Evolutionary conservation across 2,329 filamentous ascomycete genomes (phyloP).

Genomic region (Pseudogymnoascus sp.): DNA sequence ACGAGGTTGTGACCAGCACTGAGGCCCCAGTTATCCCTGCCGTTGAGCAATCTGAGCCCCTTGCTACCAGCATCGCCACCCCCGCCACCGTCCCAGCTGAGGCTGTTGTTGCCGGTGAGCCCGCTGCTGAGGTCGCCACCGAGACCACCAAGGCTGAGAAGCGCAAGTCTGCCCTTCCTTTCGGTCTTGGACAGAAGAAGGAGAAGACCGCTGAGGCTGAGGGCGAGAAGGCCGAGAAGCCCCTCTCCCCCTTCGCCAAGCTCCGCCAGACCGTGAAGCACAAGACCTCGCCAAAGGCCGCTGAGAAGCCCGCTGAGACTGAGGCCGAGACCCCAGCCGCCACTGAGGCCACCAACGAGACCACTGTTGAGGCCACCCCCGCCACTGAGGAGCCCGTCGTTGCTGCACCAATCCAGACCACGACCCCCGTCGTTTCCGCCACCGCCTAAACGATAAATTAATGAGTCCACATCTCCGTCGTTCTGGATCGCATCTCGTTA

Average conservation of each 20-base stretch:
- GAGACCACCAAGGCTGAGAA: slow-evolving; percentile 42
- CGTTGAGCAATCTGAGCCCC: slow-evolving; percentile 24
- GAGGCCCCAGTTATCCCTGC: slow-evolving; percentile 28
- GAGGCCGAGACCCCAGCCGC: slow-evolving; percentile 20
- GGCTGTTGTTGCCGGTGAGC: slow-evolving; percentile 27
- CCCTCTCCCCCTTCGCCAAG: slow-evolving; percentile 28
- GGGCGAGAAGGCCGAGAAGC: slow-evolving; percentile 26
- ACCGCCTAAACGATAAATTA: slow-evolving; percentile 21
- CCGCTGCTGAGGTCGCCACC: slow-evolving; percentile 25
- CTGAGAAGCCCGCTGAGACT: slow-evolving; percentile 23
- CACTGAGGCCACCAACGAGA: slow-evolving; percentile 14
- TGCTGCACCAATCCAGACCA: slow-evolving; percentile 14
- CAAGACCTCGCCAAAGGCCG: slow-evolving; percentile 27
- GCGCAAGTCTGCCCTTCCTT: slow-evolving; percentile 51
- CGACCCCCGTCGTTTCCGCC: slow-evolving; percentile 25
- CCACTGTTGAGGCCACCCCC: not conserved
- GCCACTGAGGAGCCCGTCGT: slow-evolving; percentile 15
- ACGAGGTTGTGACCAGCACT: slow-evolving; percentile 16
- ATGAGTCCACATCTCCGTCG: not conserved
- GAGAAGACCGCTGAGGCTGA: slow-evolving; percentile 41
- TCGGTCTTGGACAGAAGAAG: slow-evolving; percentile 58
- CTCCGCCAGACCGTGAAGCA: slow-evolving; percentile 29
- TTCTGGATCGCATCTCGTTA: slow-evolving; percentile 9
- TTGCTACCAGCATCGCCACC: slow-evolving; percentile 21
- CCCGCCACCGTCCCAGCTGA: slow-evolving; percentile 26